Evolutionary conservation across 768 basidiomycete species (phyloP).

Genomic region (Leccinum sublutescens): DNA sequence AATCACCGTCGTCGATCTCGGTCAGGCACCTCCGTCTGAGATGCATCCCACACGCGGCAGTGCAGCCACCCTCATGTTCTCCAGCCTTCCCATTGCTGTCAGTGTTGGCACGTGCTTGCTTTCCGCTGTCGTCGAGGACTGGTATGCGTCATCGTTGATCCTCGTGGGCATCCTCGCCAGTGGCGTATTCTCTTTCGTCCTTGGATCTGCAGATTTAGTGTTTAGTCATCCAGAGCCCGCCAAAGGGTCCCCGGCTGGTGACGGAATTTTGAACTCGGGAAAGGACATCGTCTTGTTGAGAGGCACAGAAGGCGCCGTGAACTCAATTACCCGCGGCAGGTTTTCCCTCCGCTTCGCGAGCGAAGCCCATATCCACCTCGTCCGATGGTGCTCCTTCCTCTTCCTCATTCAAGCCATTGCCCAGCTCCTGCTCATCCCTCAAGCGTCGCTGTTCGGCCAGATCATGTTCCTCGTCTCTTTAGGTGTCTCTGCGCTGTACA

Average conservation of each 20-base stretch:
- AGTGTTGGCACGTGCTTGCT: slow-evolving; percentile 23
- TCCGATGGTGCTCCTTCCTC: slow-evolving; percentile 24
- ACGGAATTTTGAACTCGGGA: slow-evolving; percentile 24
- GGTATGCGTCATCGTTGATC: slow-evolving; percentile 30
- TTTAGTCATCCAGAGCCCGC: slow-evolving; percentile 26
- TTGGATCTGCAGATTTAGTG: slow-evolving; percentile 25
- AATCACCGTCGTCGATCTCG: slow-evolving; percentile 12
- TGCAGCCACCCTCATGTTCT: slow-evolving; percentile 6
- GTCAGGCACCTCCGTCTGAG: slow-evolving; percentile 9
- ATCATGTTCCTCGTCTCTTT: slow-evolving; percentile 30
- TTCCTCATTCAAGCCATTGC: slow-evolving; percentile 24
- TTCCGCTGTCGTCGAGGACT: slow-evolving; percentile 24
- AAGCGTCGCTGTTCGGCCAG: slow-evolving; percentile 30
- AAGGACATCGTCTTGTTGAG: slow-evolving; percentile 25
- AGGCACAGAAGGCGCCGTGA: slow-evolving; percentile 30
- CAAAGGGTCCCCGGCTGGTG: slow-evolving; percentile 24
- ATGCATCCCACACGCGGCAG: slow-evolving; percentile 3
- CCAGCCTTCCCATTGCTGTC: slow-evolving; percentile 18
- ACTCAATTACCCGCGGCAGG: slow-evolving; percentile 27
- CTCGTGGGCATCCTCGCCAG: slow-evolving; percentile 32
- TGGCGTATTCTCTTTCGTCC: slow-evolving; percentile 24
- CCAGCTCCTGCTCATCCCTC: slow-evolving; percentile 33
- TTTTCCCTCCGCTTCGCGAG: slow-evolving; percentile 20
- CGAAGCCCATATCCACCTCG: slow-evolving; percentile 5
- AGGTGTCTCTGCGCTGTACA: slow-evolving; percentile 29